These are phyloP conservation scores for Psilocybe subaeruginosa DNA, from an alignment of 768 basidiomycete genomes.

Conservation along the genomic window DNA sequence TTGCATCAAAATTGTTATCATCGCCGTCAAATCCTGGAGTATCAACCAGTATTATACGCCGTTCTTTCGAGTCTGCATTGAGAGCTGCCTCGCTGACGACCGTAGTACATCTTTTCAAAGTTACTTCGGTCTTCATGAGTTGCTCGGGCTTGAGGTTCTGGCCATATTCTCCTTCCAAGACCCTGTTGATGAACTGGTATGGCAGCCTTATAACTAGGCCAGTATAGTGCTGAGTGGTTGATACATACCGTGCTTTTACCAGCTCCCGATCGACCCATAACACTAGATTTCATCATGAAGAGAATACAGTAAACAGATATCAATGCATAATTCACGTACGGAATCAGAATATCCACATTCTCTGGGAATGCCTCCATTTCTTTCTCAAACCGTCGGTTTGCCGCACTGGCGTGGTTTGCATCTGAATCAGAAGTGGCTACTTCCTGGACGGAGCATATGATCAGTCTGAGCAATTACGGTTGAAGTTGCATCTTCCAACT, in stretches of 20 bases:
- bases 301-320: neutral
- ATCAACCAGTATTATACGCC: conserved; percentile 3
- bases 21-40: conserved; percentile 7
- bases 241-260: conserved; percentile 8
- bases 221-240: neutral
- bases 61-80: neutral
- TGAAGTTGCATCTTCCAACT: too few relatives aligned
- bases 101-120: neutral
- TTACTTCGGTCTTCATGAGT: neutral
- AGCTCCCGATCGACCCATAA: neutral
- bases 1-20: neutral
- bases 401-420: too few relatives aligned
- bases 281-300: neutral
- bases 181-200: conserved; percentile 3
- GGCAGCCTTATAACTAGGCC: neutral
- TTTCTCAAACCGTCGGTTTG: too few relatives aligned
- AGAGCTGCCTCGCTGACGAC: neutral
- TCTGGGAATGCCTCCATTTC: too few relatives aligned
- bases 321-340: neutral
- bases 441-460: too few relatives aligned
- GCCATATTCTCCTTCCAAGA: neutral
- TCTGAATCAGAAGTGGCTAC: too few relatives aligned
- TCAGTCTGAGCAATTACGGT: too few relatives aligned
- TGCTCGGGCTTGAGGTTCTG: neutral
- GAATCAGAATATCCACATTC: conserved; percentile 1